Conservation (phyloP, 2,329 filamentous ascomycete genomes). For the Gyromitra esculenta region DNA sequence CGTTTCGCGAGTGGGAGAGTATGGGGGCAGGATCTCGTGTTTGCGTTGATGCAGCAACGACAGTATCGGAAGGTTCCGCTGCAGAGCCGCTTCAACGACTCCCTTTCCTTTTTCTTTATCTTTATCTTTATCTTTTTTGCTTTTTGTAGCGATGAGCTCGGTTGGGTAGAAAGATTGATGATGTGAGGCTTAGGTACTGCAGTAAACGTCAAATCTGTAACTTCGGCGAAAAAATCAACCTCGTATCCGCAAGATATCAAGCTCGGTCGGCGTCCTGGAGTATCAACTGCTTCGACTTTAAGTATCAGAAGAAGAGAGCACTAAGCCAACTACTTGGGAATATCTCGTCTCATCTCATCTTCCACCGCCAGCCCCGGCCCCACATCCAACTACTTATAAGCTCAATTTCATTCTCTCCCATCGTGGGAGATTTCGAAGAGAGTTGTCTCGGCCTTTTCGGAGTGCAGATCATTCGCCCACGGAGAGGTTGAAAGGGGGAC, state of each 20-base stretch:
- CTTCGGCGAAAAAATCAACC: background rate
- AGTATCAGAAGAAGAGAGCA: background rate
- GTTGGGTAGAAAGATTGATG: background rate
- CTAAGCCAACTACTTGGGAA: background rate
- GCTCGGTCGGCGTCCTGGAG: background rate
- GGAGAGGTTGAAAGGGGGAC: constrained; percentile 32
- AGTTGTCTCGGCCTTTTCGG: constrained; percentile 32
- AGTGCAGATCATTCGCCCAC: constrained; percentile 19
- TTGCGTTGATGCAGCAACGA: background rate
- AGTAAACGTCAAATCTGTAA: background rate
- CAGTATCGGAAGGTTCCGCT: constrained; percentile 1
- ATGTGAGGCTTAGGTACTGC: background rate
- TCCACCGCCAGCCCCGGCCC: background rate
- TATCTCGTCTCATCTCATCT: constrained; percentile 1
- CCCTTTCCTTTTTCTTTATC: background rate
- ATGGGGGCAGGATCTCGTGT: background rate
- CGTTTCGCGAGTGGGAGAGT: background rate
- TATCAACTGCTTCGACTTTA: background rate
- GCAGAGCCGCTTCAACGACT: background rate
- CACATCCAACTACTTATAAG: constrained; percentile 34
- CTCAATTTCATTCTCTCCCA: background rate
- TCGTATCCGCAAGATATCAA: background rate
- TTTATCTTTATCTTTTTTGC: background rate
- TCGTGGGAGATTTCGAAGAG: background rate
- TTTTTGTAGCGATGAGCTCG: background rate